Percentiles rank a stretch among this genome's conserved stretches.
These are phyloP conservation scores for Erythrophleum fordii DNA, from an alignment of 306 rosid species.

Conservation along the genomic window DNA sequence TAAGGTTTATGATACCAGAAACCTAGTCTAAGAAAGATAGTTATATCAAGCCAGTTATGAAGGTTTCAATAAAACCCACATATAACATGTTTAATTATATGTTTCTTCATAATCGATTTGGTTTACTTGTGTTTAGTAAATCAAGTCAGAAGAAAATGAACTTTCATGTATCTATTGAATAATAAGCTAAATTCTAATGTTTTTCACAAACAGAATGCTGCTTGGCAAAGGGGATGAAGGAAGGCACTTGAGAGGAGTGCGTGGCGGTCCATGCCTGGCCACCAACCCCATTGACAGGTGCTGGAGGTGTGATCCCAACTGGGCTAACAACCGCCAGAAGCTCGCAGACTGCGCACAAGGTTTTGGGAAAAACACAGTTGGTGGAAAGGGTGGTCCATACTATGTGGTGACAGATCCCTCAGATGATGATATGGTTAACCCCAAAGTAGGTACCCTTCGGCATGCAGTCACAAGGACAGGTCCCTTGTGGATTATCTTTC, in stretches of 20 bases:
- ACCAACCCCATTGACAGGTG: constrained; percentile 85
- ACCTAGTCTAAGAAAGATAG: too few relatives aligned
- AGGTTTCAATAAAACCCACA: background rate
- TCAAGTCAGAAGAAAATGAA: background rate
- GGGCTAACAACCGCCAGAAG: constrained; percentile 66
- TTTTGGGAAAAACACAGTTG: constrained; percentile 60
- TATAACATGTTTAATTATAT: background rate
- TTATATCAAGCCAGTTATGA: background rate
- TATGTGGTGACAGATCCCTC: constrained; percentile 69
- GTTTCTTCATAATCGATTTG: background rate
- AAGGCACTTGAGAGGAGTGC: constrained; percentile 42
- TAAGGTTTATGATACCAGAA: constrained; percentile 32
- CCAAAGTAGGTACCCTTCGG: constrained; percentile 69
- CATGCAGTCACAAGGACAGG: constrained; percentile 61
- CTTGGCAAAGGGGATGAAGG: constrained; percentile 7
- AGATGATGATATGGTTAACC: constrained; percentile 53
- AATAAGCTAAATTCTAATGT: background rate
- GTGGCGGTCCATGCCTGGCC: constrained; percentile 43
- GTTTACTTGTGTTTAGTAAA: too few relatives aligned
- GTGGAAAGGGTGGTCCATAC: constrained; percentile 64
- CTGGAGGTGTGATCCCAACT: constrained; percentile 81
- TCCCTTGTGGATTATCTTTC: constrained; percentile 78
- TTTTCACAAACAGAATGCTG: constrained; percentile 41
- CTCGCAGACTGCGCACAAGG: constrained; percentile 64
- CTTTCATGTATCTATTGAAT: background rate